Evolutionary conservation across 331 rosid species (phyloP), one percentile per base, ranked within the genome.

Genomic region (Acacia pycnantha): DNA sequence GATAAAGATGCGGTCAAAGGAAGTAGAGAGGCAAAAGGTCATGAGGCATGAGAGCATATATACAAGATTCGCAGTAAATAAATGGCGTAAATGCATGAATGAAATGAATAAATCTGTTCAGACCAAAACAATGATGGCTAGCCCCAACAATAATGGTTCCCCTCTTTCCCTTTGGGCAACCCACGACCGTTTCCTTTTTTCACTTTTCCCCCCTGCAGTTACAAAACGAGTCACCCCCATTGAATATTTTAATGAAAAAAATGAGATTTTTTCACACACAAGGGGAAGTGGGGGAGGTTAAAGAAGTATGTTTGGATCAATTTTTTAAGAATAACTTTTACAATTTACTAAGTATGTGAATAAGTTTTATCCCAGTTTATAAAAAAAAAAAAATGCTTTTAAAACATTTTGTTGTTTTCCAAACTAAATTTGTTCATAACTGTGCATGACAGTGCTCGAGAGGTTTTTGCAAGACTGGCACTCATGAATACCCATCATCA

Each of bases 111-210:
- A 90, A 88, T 86, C 89, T 82, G 81, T 79, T 89, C 96, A 89
- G 97, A 92, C 88, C 70, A 88, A 87, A 80, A 88, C 94, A 93
- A 94, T 94, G 94, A 94, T 92, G 97, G 93, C 97, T 82, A 86
- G 69, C 87, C 87, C 85, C 89, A 85, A 89, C 80, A 88, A 89
- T 92, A 86, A 88, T 90, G 89, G 82, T 74, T 86, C 86, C 81
- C 33, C 12, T 11, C 66, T 91, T 84, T 84, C 84, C 77, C 74
- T 73, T 76, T 22, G 44, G 50, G 74, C 27, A 56, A 75, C 72
- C 79, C 81, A 82, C 66, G 12, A 1, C 66, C 66, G 12, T 59
- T 59, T 86, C 83, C 62, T 76, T 86, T 85, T 91, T 82, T 53
- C 19, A 53, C 61, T 2, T 67, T 58, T 22, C 11, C 65, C 65